Conservation (phyloP, 805 yeast genomes). For the Metschnikowia borealis region DNA sequence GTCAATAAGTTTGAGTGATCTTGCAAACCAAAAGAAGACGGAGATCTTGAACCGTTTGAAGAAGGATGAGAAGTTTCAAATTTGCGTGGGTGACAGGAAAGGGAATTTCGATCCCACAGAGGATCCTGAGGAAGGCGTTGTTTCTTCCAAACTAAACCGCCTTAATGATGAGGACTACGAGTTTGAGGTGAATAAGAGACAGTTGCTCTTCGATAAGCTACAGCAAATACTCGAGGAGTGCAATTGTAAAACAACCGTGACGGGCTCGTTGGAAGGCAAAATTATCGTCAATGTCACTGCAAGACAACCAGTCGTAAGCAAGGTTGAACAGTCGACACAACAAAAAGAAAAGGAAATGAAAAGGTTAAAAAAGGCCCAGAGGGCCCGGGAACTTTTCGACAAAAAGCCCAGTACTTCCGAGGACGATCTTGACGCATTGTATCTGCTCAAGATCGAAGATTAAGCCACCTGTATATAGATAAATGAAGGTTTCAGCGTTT, state of each 20-base stretch:
- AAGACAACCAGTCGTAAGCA: not conserved
- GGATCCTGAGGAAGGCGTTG: constrained; percentile 13
- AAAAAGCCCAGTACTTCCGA: constrained; percentile 15
- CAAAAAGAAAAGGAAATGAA: constrained; percentile 16
- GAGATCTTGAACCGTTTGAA: constrained; percentile 45
- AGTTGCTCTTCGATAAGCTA: constrained; percentile 26
- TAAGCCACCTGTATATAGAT: constrained; percentile 15
- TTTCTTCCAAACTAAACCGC: not conserved
- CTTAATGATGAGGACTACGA: constrained; percentile 12
- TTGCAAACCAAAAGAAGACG: constrained; percentile 47
- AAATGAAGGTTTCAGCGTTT: not conserved
- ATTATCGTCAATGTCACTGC: constrained; percentile 21
- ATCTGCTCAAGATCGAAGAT: constrained; percentile 38
- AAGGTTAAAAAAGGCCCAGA: constrained; percentile 16
- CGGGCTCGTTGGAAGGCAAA: constrained; percentile 26
- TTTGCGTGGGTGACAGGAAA: constrained; percentile 23
- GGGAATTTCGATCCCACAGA: constrained; percentile 12
- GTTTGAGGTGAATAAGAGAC: constrained; percentile 25
- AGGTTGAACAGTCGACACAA: constrained; percentile 3
- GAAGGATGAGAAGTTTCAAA: constrained; percentile 39
- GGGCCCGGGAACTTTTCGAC: constrained; percentile 17
- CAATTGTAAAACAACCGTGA: constrained; percentile 24
- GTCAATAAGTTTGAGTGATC: constrained; percentile 53
- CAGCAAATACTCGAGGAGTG: constrained; percentile 27
- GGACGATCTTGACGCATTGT: constrained; percentile 38